Evolutionary conservation across 352 stramenopile species (phyloP).

Genomic region (Phytophthora idaei): DNA sequence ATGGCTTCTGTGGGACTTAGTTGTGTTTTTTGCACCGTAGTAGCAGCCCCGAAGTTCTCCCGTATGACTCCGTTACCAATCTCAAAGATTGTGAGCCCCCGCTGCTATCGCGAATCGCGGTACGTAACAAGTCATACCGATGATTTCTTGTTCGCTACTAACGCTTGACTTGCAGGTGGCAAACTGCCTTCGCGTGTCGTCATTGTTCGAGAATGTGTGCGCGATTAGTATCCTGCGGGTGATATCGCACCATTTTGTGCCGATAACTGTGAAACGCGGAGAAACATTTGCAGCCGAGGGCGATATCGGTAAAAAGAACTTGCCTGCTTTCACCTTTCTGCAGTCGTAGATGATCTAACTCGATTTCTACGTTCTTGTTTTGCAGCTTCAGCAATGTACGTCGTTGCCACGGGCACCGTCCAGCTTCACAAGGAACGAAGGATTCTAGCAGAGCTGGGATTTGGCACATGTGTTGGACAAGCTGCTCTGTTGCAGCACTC

Average conservation of each 20-base stretch:
- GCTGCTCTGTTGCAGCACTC: conserved; percentile 70
- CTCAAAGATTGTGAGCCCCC: conserved; percentile 51
- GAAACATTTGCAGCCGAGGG: conserved; percentile 72
- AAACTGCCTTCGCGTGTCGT: conserved; percentile 80
- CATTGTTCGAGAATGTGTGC: conserved; percentile 82
- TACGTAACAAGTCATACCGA: conserved; percentile 23
- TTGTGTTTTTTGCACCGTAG: background rate
- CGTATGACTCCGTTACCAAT: conserved; percentile 51
- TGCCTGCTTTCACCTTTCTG: no score
- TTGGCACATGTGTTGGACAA: conserved; percentile 81
- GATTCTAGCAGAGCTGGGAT: conserved; percentile 66
- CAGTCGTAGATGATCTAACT: background rate
- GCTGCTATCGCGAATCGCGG: conserved; percentile 75
- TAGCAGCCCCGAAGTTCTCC: conserved; percentile 58
- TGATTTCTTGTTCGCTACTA: background rate
- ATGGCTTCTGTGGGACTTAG: conserved; percentile 5
- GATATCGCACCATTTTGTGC: conserved; percentile 81
- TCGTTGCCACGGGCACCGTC: conserved; percentile 71
- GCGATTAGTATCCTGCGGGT: conserved; percentile 79
- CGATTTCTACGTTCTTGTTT: background rate
- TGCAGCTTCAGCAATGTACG: conserved; percentile 78
- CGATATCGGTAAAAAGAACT: conserved; percentile 47
- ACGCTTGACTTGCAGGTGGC: conserved; percentile 51
- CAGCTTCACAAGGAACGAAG: conserved; percentile 80
- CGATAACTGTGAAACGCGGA: conserved; percentile 49